Conservation (phyloP, 2,329 filamentous ascomycete species). For the Pseudophaeomoniella oleicola region DNA sequence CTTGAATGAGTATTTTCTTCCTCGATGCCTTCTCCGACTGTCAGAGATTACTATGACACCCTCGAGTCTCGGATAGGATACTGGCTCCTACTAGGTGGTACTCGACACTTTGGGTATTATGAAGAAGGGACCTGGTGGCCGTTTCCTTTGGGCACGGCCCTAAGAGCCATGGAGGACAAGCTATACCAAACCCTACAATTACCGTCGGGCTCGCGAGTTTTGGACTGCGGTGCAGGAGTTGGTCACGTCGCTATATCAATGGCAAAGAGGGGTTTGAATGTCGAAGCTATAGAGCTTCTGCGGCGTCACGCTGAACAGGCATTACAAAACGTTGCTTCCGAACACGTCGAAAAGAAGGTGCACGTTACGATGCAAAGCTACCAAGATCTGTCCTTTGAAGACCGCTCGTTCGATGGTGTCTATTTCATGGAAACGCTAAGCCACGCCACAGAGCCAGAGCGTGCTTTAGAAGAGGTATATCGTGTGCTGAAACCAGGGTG, state of each 20-base stretch:
- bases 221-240: constrained; percentile 36
- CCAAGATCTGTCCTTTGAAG: constrained; percentile 27
- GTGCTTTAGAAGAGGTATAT: constrained; percentile 28
- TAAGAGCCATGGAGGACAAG: constrained; percentile 33
- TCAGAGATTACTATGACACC: constrained; percentile 25
- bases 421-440: constrained; percentile 41
- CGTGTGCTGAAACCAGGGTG: constrained; percentile 32
- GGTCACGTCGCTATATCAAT: constrained; percentile 32
- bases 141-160: constrained; percentile 24
- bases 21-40: not conserved
- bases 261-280: constrained; percentile 22
- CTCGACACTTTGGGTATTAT: constrained; percentile 33
- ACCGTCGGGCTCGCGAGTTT: constrained; percentile 21
- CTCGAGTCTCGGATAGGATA: constrained; percentile 25
- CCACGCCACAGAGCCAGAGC: constrained; percentile 30
- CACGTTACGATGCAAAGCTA: constrained; percentile 30
- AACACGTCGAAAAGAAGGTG: constrained; percentile 19
- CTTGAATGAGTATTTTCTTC: no score
- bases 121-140: constrained; percentile 26
- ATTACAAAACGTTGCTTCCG: constrained; percentile 19
- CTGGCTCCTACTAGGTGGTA: constrained; percentile 25
- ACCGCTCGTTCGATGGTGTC: constrained; percentile 28
- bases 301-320: constrained; percentile 30
- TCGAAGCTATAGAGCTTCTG: constrained; percentile 32
- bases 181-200: constrained; percentile 22